These are phyloP conservation scores for Papiliotrema terrestris DNA, from an alignment of 1,284 basidiomycete genomes.

Conservation along the genomic window DNA sequence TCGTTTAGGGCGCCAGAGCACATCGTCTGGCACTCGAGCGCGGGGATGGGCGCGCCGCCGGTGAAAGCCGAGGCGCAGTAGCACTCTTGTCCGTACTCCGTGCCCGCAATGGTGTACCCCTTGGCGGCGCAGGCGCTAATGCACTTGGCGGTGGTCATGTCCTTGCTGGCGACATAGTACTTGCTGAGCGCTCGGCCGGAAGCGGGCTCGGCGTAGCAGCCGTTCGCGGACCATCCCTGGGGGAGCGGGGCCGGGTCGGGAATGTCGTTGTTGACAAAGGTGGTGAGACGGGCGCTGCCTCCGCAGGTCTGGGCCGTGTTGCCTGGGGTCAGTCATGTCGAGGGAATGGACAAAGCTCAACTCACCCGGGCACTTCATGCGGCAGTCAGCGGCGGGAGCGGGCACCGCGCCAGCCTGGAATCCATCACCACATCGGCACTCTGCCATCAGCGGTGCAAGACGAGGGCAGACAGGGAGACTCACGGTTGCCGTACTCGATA, in stretches of 20 bases:
- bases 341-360: background rate
- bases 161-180: slow-evolving; percentile 3
- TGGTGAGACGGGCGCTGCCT: background rate
- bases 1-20: slow-evolving; percentile 9
- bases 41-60: background rate
- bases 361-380: no score
- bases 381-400: background rate
- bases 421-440: background rate
- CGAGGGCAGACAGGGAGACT: no score
- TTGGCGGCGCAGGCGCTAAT: slow-evolving; percentile 7
- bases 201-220: slow-evolving; percentile 9
- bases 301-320: slow-evolving; percentile 11
- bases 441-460: no score
- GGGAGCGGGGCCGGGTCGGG: slow-evolving; percentile 1
- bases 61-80: background rate
- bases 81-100: slow-evolving; percentile 7
- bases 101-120: slow-evolving; percentile 7
- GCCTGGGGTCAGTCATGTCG: slow-evolving; percentile 7
- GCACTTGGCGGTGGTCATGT: slow-evolving; percentile 13
- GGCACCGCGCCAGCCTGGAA: background rate
- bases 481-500: slow-evolving; percentile 5
- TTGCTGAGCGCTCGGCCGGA: slow-evolving; percentile 9
- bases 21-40: slow-evolving; percentile 5
- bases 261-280: background rate
- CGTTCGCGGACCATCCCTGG: slow-evolving; percentile 10